Base-by-base conservation (phyloP, 2,329 filamentous ascomycete species). In the Nannizzia gypsea region DNA sequence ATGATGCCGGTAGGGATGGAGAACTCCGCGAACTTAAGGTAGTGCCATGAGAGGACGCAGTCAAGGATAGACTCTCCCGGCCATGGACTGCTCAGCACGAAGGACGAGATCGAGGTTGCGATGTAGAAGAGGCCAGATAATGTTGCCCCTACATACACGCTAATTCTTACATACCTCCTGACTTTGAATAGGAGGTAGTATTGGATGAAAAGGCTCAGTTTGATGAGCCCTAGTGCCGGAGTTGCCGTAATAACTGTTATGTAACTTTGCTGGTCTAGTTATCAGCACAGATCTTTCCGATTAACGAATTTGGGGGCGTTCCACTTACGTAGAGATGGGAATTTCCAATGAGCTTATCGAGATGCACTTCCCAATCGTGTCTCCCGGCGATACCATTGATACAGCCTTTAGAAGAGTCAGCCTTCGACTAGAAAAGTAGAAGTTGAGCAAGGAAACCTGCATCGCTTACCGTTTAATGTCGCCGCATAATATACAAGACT, bases 151-250 rank as follows among this genome's bases (percentile, higher is more conserved):
- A 57, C 20, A 42, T 57, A 57, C 9, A 57, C 55, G n/a, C 55
- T 57, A 20, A 40, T 57, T 22, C 55, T 57, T 13, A 57, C 38
- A 57, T 57, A 57, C 13, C 55, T 34, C 36, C 55, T 42, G 13
- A 57, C 28, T 57, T 40, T 57, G 36, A 57, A 57, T 42, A 57
- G 17, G n/a, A 57, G 55, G 24, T 42, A 57, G 26, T 57, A 40
- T 26, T 57, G 55, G 34, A 57, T 57, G 24, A 57, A 57, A 24
- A 57, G 55, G n/a, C 36, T 44, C 9, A 40, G 31, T 57, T 57
- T 57, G 55, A 57, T 57, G 34, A 57, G 38, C 15, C 55, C 55
- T 42, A 57, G 22, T n/a, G 55, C 55, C 15, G 36, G 55, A 15
- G 20, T 40, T 26, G 55, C 34, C 6, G 22, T 57, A n/a, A 57